Conservation (phyloP, 495 filamentous ascomycete genomes). For the Aspergillus avenaceus region DNA sequence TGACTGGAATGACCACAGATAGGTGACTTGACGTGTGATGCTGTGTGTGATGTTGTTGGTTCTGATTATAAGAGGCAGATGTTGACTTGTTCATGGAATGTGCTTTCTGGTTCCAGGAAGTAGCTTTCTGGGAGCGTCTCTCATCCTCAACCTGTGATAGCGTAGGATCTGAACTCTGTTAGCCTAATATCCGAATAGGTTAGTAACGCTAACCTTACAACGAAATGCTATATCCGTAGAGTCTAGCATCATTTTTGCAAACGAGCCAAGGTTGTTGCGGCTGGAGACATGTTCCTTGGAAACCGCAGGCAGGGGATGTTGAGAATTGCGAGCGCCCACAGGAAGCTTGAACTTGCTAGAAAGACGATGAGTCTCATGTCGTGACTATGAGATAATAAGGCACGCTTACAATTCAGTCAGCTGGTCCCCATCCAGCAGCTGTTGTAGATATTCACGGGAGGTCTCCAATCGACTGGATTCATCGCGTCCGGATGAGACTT, state of each 20-base stretch:
- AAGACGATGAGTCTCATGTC: slow-evolving; percentile 9
- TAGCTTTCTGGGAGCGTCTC: slow-evolving; percentile 14
- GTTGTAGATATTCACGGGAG: slow-evolving; percentile 61
- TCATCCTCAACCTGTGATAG: slow-evolving; percentile 22
- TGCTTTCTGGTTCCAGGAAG: slow-evolving; percentile 20
- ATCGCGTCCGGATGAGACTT: slow-evolving; percentile 34
- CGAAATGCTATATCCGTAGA: slow-evolving; percentile 50
- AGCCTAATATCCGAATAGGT: slow-evolving; percentile 3
- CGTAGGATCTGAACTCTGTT: slow-evolving; percentile 35
- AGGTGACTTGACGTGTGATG: slow-evolving; percentile 24
- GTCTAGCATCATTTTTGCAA: slow-evolving; percentile 56
- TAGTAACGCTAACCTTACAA: slow-evolving; percentile 36
- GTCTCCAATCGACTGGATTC: slow-evolving; percentile 41
- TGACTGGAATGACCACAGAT: slow-evolving; percentile 37
- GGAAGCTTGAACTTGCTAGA: slow-evolving; percentile 67
- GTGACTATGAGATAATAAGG: slow-evolving; percentile 6
- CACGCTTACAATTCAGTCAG: slow-evolving; percentile 67
- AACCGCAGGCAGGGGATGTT: slow-evolving; percentile 14
- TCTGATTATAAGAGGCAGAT: slow-evolving; percentile 13
- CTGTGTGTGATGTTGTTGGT: too few relatives aligned
- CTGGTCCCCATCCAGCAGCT: slow-evolving; percentile 61
- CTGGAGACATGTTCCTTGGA: slow-evolving; percentile 18
- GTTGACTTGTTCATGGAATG: slow-evolving; percentile 16
- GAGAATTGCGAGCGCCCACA: slow-evolving; percentile 17
- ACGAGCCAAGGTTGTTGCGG: slow-evolving; percentile 43